Evolutionary conservation across 2,329 filamentous ascomycete genomes (phyloP).

Genomic region (Exserohilum rostratum): DNA sequence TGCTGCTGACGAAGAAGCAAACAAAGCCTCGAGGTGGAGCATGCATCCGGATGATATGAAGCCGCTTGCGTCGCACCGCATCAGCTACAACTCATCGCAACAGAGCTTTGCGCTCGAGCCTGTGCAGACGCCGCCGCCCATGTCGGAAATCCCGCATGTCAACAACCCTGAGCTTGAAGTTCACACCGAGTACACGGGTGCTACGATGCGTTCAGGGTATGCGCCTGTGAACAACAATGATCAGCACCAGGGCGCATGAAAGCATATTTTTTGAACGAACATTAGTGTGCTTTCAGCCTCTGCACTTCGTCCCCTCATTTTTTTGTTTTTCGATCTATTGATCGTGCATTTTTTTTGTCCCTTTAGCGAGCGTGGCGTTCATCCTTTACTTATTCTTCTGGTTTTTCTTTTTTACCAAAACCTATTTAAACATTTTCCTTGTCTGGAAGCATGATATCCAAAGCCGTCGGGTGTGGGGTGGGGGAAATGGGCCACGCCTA

Average conservation of each 20-base stretch:
- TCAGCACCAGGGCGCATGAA: constrained; percentile 25
- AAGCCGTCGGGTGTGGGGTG: too few species aligned
- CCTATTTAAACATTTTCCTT: too few species aligned
- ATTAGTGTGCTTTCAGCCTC: neutral
- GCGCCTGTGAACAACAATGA: constrained; percentile 21
- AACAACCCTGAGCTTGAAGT: constrained; percentile 8
- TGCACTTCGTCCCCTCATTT: neutral
- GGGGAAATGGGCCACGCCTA: too few species aligned
- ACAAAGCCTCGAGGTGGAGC: constrained; percentile 12
- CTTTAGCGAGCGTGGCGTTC: constrained; percentile 5
- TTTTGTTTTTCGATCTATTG: neutral
- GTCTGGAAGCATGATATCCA: too few species aligned
- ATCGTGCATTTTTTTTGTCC: neutral
- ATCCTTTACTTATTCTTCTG: too few species aligned
- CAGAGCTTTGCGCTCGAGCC: constrained; percentile 25
- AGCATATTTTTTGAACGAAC: neutral
- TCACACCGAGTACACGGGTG: constrained; percentile 4
- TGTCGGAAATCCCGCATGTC: neutral
- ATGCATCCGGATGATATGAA: constrained; percentile 8
- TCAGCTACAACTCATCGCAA: constrained; percentile 22
- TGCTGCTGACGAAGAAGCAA: neutral
- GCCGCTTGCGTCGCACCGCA: constrained; percentile 16
- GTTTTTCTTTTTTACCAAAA: too few species aligned
- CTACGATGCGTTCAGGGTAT: constrained; percentile 14
- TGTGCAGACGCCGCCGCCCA: constrained; percentile 24